A percentile compares a stretch with the other conserved stretches of the same genome.
Evolutionary conservation across 2,329 filamentous ascomycete species (phyloP).

Genomic region (Cladorrhinum sp.): DNA sequence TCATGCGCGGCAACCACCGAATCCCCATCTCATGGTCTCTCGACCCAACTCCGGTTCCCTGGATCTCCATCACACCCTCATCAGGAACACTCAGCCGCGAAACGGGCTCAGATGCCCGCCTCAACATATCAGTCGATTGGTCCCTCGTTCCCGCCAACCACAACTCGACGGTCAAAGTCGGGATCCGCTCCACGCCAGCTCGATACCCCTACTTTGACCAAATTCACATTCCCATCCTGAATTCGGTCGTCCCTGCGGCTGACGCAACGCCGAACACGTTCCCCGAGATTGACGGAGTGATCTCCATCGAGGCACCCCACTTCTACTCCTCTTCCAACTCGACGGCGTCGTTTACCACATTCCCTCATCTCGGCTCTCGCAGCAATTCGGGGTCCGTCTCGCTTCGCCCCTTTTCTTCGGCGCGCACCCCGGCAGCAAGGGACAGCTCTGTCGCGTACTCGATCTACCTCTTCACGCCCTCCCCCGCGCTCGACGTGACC

Average conservation of each 20-base stretch:
- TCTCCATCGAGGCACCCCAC: slow-evolving; percentile 35
- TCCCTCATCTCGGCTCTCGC: slow-evolving; percentile 33
- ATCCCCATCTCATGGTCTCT: slow-evolving; percentile 16
- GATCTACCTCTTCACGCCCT: slow-evolving; percentile 32
- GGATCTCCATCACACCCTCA: slow-evolving; percentile 31
- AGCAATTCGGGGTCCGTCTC: slow-evolving; percentile 26
- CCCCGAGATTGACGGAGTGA: slow-evolving; percentile 34
- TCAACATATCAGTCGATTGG: slow-evolving; percentile 35
- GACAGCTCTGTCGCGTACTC: slow-evolving; percentile 28
- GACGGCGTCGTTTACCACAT: slow-evolving; percentile 26
- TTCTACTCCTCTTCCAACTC: slow-evolving; percentile 9
- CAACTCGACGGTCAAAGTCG: slow-evolving; percentile 17
- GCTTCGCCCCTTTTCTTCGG: slow-evolving; percentile 25
- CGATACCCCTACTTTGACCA: slow-evolving; percentile 19
- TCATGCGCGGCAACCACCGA: slow-evolving; percentile 33
- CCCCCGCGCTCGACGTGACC: slow-evolving; percentile 28
- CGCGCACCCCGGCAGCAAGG: slow-evolving; percentile 13
- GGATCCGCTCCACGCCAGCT: slow-evolving; percentile 12
- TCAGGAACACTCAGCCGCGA: slow-evolving; percentile 30
- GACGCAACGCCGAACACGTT: slow-evolving; percentile 21
- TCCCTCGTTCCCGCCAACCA: slow-evolving; percentile 37
- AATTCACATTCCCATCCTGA: slow-evolving; percentile 27
- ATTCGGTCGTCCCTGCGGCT: slow-evolving; percentile 16
- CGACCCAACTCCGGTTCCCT: slow-evolving; percentile 32
- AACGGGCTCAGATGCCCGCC: slow-evolving; percentile 29